Evolutionary conservation across 805 yeast species (phyloP).

Genomic region (Candida chauliodis): DNA sequence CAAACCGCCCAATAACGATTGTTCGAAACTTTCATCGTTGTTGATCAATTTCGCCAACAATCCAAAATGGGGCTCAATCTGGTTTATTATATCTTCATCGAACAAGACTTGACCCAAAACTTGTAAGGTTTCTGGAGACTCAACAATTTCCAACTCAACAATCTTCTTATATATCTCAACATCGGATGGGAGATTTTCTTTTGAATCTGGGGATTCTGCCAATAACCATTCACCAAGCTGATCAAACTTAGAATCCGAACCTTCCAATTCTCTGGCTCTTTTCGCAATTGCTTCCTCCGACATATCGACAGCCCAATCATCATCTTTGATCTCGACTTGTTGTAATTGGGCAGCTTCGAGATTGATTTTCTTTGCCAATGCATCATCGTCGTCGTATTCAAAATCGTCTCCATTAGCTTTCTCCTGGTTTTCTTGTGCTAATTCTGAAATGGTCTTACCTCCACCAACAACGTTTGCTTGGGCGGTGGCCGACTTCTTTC

Average conservation of each 20-base stretch:
- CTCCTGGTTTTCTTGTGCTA: constrained; percentile 53
- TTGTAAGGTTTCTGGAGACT: constrained; percentile 75
- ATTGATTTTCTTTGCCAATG: constrained; percentile 70
- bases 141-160: constrained; percentile 67
- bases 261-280: constrained; percentile 85
- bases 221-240: constrained; percentile 90
- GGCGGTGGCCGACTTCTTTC: constrained; percentile 81
- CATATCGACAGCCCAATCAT: constrained; percentile 97
- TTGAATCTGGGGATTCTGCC: constrained; percentile 46
- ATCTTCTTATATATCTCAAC: constrained; percentile 92
- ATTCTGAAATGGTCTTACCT: constrained; percentile 75
- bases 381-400: constrained; percentile 59
- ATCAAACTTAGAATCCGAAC: constrained; percentile 54
- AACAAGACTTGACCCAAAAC: constrained; percentile 90
- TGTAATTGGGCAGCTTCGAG: constrained; percentile 73
- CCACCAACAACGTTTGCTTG: constrained; percentile 88
- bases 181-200: constrained; percentile 68
- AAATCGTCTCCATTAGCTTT: constrained; percentile 26
- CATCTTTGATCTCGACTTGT: constrained; percentile 68
- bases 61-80: constrained; percentile 76
- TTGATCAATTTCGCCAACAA: constrained; percentile 74
- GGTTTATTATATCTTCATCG: constrained; percentile 67
- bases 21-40: constrained; percentile 63
- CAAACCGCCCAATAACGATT: constrained; percentile 90
- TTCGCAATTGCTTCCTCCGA: constrained; percentile 93